These are phyloP conservation scores for Schrenkiella parvula DNA, from an alignment of 345 rosid species.

Conservation along the genomic window DNA sequence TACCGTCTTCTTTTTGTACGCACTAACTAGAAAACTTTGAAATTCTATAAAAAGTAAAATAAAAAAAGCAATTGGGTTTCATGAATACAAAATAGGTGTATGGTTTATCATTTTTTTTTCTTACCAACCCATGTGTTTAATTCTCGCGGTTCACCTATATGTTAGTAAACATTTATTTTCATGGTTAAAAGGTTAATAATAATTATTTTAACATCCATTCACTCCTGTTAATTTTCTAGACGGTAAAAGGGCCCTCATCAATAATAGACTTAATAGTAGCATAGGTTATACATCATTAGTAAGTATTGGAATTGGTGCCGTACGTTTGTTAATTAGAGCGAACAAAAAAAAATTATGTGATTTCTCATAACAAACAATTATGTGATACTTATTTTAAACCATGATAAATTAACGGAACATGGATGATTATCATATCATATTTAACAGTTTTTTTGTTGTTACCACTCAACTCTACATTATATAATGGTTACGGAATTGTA, in stretches of 20 bases:
- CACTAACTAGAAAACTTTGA: not conserved
- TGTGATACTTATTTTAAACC: not conserved
- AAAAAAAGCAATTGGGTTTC: not conserved
- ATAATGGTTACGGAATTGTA: not conserved
- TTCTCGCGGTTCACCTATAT: no score
- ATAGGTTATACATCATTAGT: not conserved
- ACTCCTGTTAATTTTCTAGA: not conserved
- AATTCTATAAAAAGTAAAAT: not conserved
- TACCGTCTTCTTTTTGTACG: not conserved
- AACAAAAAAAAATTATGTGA: not conserved
- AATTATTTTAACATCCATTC: not conserved
- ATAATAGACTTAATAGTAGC: not conserved
- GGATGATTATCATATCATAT: not conserved
- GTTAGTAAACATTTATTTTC: not conserved
- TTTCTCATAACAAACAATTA: not conserved
- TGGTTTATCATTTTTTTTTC: no score
- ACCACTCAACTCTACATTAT: not conserved
- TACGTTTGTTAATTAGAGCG: not conserved
- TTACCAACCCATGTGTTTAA: no score
- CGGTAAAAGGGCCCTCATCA: constrained; percentile 11
- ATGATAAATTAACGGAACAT: not conserved
- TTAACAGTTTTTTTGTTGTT: not conserved
- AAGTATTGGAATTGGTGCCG: constrained; percentile 6
- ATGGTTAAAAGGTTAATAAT: not conserved
- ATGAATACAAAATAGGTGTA: no score